Base-by-base conservation (phyloP, 2,329 filamentous ascomycete species). In the Microthyrium microscopicum region DNA sequence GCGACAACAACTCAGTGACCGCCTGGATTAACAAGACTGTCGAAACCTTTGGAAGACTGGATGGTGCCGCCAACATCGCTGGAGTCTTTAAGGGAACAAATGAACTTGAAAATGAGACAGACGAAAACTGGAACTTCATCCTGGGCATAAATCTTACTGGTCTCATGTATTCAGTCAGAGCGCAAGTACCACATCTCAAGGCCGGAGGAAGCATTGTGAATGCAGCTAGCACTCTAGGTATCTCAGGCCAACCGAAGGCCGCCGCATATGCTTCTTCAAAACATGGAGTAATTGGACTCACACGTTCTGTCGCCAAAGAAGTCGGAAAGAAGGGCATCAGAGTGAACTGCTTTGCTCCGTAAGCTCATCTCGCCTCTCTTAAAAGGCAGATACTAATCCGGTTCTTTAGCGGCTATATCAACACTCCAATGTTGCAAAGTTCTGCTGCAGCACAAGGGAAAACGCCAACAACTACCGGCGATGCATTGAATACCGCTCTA, bases 21-120 rank as follows among this genome's bases (percentile, higher is more conserved):
- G 34, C 31, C 2, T 60, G 55, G 55, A 54, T 55, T 22, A 30
- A 40, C 1, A 36, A 47, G 7, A 54, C 55, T 0, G 45, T 54
- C 0, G 29, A 39, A 8, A 41, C 36, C n/a, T 55, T 52, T 17
- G 52, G 52, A 4, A 45, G 39, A 11, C 45, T 58, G 5, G 52
- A 57, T 32, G 55, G 52, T 3, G 54, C 53, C 1, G 56, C 51
- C 8, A 59, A 59, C 38, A 38, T 57, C 4, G 55, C 56, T 4
- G 64, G 66, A 27, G 44, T 58, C 27, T 61, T 64, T 40, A 29
- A 30, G 18, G 27, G 26, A 9, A 21, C 29, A 3, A 20, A 4
- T 4, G 18, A 31, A n/a, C 17, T 34, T 7, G 25, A 38, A 9
- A 24, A 11, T 3, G 26, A 32, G 7, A 31, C 29, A 13, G 37